Percentiles rank a stretch among this genome's conserved stretches.
Conservation (phyloP, 345 rosid genomes). For the Pelargonium nanum region DNA sequence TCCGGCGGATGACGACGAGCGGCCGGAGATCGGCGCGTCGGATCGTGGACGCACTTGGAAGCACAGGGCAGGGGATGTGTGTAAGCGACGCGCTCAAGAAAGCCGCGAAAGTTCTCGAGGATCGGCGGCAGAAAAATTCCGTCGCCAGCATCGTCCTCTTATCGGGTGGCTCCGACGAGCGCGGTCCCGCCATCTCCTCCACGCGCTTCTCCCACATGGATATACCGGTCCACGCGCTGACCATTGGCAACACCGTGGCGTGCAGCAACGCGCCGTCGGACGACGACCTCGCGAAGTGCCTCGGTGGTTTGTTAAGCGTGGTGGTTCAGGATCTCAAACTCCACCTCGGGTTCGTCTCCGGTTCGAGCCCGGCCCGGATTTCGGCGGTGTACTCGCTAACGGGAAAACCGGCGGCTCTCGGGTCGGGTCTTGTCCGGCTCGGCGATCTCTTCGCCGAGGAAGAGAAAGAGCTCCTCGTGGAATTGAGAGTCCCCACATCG, state of each 20-base stretch:
- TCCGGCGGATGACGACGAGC: constrained; percentile 55
- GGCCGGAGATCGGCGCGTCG: constrained; percentile 64
- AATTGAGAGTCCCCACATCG: constrained; percentile 43
- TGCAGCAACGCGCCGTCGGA: constrained; percentile 26
- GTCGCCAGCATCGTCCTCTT: constrained; percentile 43
- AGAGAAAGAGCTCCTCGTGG: constrained; percentile 61
- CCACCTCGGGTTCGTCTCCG: constrained; percentile 49
- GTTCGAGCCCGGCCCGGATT: constrained; percentile 57
- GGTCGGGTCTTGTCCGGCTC: constrained; percentile 44
- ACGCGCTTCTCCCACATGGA: constrained; percentile 45
- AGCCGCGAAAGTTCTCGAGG: constrained; percentile 77
- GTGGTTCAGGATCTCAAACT: constrained; percentile 57
- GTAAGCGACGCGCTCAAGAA: constrained; percentile 73
- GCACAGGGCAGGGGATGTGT: constrained; percentile 45
- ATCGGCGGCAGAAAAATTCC: constrained; percentile 71
- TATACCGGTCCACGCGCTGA: constrained; percentile 50
- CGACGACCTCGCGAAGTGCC: constrained; percentile 32
- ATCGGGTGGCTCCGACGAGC: constrained; percentile 45
- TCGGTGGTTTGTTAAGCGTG: constrained; percentile 36
- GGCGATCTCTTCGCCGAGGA: constrained; percentile 70
- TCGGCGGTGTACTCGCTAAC: constrained; percentile 43
- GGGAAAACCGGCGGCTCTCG: constrained; percentile 38
- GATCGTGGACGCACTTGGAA: constrained; percentile 49
- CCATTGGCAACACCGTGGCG: constrained; percentile 25
- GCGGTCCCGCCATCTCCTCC: constrained; percentile 32